Base-by-base conservation (phyloP, 176 grass and related monocot species). In the Canna indica region DNA sequence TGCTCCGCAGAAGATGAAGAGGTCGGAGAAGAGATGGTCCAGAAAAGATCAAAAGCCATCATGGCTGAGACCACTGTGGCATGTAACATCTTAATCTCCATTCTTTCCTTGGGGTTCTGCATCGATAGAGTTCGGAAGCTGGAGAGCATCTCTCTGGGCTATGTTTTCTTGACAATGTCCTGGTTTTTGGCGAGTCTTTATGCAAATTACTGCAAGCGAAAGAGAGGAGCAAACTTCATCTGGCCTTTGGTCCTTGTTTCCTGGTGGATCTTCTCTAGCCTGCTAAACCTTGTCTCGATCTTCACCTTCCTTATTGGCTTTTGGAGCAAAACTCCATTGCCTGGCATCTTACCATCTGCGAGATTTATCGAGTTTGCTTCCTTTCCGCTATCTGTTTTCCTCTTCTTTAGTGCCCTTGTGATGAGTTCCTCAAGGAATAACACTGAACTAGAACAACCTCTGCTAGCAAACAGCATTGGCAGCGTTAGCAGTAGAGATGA, bases 211-310 rank as follows among this genome's bases (percentile, higher is more conserved):
- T 80, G 36, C 52, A 87, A 71, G 62, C 38, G 67, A 47, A 83
- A 77, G 71, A 70, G 64, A 35, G 38, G 62, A 45, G 41, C 25
- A 11, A 25, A 20, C 54, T 74, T 31, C 25, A 59, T 33, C 54
- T 87, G 81, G 81, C 84, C 88, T 15, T 53, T 63, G 38, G 88
- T 87, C 65, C 79, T 91, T 38, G 71, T 82, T 77, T 80, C 69
- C 5, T 91, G 88, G 88, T 91, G 88, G 88, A 42, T 84, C 34
- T 80, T 84, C 79, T 84, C 69, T 67, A 73, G 68, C 81, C 44
- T 84, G 7, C 68, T 29, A 2, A 74, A 91, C 61, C 84, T 77
- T 6, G 27, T 84, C 11, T 44, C 77, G 28, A 67, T 68, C 67
- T 79, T 61, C 1, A 22, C 81, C 36, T 67, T 81, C 77, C 53